Evolutionary conservation across 23 red algal genomes (phyloP).

Genomic region (Gracilaria domingensis): DNA sequence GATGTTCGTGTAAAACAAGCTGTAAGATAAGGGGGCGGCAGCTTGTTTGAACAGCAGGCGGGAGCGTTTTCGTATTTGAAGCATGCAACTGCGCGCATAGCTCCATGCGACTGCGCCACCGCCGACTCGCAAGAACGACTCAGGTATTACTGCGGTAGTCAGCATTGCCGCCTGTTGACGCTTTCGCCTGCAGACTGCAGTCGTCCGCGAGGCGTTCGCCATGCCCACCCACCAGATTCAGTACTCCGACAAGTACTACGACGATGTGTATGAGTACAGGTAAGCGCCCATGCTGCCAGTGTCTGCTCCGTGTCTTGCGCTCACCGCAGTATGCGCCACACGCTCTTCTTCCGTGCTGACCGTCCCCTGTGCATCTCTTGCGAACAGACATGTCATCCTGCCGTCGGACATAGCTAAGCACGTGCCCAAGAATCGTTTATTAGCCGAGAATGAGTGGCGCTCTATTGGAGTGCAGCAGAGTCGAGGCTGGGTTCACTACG

Average conservation of each 20-base stretch:
- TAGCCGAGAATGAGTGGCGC: conserved; percentile 96
- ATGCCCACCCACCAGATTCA: conserved; percentile 98
- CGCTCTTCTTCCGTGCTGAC: background rate
- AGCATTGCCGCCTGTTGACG: background rate
- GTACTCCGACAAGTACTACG: conserved; percentile 99
- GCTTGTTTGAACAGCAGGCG: background rate
- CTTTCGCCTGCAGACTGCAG: background rate
- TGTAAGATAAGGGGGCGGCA: background rate
- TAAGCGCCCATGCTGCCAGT: conserved; percentile 16
- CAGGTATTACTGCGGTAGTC: too few relatives aligned
- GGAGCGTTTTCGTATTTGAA: conserved; percentile 19
- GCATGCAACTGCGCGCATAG: background rate
- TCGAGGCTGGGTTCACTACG: conserved; percentile 99
- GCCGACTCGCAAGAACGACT: too few relatives aligned
- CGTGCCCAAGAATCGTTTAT: conserved; percentile 88
- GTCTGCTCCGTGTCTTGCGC: background rate
- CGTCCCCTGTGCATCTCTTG: background rate
- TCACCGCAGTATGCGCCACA: background rate
- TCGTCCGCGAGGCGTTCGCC: background rate
- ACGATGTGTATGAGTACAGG: conserved; percentile 98
- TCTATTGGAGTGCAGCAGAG: conserved; percentile 96
- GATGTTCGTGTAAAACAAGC: background rate
- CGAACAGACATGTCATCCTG: conserved; percentile 92
- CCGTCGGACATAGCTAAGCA: conserved; percentile 93
- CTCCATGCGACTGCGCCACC: too few relatives aligned